Percentiles rank a stretch among this genome's conserved stretches.
Conservation (phyloP, 225 moss, liverwort and hornwort species). For the Pseudisothecium myosuroides region DNA sequence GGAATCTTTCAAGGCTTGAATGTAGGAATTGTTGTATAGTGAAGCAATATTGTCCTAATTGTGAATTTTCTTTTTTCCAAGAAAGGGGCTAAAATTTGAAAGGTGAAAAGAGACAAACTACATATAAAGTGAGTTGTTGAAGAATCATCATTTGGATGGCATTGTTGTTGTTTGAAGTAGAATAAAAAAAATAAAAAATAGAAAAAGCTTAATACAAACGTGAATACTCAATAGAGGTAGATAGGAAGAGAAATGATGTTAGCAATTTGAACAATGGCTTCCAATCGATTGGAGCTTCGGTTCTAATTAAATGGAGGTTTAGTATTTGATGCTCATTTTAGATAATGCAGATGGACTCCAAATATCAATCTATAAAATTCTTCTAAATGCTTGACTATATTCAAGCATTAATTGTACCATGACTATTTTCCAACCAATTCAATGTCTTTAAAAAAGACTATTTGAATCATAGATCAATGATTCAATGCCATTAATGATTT, state of each 20-base stretch:
- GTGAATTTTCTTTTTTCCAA: rapidly evolving
- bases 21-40: not conserved
- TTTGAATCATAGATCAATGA: not conserved
- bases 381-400: not conserved
- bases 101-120: not conserved
- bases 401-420: not conserved
- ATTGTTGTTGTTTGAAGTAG: not conserved
- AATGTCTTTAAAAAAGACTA: rapidly evolving
- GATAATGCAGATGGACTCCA: rapidly evolving
- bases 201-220: too few relatives aligned
- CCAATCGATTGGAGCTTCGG: rapidly evolving
- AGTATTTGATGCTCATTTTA: rapidly evolving
- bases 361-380: not conserved
- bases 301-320: not conserved
- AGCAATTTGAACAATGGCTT: too few relatives aligned
- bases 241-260: not conserved
- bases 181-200: rapidly evolving
- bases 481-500: not conserved
- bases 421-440: not conserved
- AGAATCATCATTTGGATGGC: not conserved
- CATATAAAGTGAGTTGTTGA: not conserved
- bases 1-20: too few relatives aligned
- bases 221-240: rapidly evolving
- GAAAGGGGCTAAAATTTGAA: not conserved
- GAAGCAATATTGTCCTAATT: not conserved